Percentiles rank a stretch among this genome's conserved stretches.
Evolutionary conservation across 768 basidiomycete genomes (phyloP).

Genomic region (Steccherinum ochraceum): DNA sequence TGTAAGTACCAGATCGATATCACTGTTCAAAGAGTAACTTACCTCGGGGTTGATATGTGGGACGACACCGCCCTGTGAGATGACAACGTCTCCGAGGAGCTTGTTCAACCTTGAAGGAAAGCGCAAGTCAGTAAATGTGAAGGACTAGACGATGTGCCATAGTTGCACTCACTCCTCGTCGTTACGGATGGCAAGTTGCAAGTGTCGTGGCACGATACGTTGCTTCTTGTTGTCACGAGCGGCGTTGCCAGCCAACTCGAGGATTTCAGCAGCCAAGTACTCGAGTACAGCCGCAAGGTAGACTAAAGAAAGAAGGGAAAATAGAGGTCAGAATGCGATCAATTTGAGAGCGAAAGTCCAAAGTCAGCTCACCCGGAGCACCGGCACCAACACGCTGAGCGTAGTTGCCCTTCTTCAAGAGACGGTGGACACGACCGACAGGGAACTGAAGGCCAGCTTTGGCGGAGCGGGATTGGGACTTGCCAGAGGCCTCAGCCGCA

Average conservation of each 20-base stretch:
- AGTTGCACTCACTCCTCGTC: constrained; percentile 68
- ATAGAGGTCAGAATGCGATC: not conserved
- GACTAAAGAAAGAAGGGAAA: constrained; percentile 34
- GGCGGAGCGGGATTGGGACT: constrained; percentile 64
- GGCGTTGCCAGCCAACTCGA: constrained; percentile 86
- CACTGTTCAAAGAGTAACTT: constrained; percentile 5
- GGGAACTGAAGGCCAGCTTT: constrained; percentile 81
- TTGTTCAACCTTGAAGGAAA: constrained; percentile 50
- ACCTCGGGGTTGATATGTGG: constrained; percentile 56
- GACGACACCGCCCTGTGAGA: constrained; percentile 87
- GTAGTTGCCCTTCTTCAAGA: constrained; percentile 84
- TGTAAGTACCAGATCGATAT: not conserved
- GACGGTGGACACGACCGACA: constrained; percentile 89
- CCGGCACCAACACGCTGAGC: constrained; percentile 86
- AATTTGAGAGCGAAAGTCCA: not conserved
- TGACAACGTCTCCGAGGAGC: constrained; percentile 80
- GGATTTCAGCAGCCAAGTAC: constrained; percentile 89
- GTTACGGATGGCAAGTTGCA: constrained; percentile 89
- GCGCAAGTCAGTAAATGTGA: not conserved
- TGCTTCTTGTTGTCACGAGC: constrained; percentile 84
- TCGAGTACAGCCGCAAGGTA: constrained; percentile 90
- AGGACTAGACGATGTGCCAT: not conserved
- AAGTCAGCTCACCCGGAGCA: constrained; percentile 57
- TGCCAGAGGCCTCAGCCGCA: constrained; percentile 29
- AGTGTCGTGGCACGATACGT: constrained; percentile 90